Base-by-base conservation (phyloP, 1,284 basidiomycete genomes). In the Lignosus rhinocerotis region DNA sequence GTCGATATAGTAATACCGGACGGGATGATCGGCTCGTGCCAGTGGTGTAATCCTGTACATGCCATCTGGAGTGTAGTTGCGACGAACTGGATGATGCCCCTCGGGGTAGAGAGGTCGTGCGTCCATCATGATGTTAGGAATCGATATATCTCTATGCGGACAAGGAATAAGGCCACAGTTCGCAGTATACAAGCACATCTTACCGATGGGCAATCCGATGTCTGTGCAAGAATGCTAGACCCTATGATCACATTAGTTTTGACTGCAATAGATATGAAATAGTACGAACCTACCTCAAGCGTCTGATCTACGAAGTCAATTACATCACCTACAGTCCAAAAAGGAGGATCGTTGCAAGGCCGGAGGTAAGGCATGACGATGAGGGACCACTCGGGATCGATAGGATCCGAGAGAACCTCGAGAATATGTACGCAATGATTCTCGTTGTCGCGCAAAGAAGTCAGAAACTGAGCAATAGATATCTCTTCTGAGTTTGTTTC, bases 51-150 rank as follows among this genome's bases (percentile, higher is more conserved):
- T 38, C 5, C 53, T 38, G 10, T 55, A 41, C 2, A 62, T 33
- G 0, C 36, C 58, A 51, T 70, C 68, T 1, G 45, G 51, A 0
- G 45, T 58, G 19, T 32, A 57, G 10, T 55, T 14, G 0, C 25
- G n/a, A 2, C 53, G 55, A 14, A 67, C 50, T 0, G 71, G 71
- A 53, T 72, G 72, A 49, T 67, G 62, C 1, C 67, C 67, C 1
- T 58, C 8, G 2, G 72, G 72, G 42, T 65, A 73, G 19, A 72
- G 55, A 0, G 58, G 21, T 3, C 46, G 47, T 0, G 58, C 69
- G 45, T 73, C 70, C 69, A 73, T 71, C 67, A 72, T 68, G 50
- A 73, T 69, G 39, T 73, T 73, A 2, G 51, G 48, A 2, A 49
- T 17, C 1, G 66, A 60, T 9, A 68, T 66, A 48, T 72, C 50